Evolutionary conservation across 352 stramenopile species (phyloP).

Genomic region (Pythium coloratum): DNA sequence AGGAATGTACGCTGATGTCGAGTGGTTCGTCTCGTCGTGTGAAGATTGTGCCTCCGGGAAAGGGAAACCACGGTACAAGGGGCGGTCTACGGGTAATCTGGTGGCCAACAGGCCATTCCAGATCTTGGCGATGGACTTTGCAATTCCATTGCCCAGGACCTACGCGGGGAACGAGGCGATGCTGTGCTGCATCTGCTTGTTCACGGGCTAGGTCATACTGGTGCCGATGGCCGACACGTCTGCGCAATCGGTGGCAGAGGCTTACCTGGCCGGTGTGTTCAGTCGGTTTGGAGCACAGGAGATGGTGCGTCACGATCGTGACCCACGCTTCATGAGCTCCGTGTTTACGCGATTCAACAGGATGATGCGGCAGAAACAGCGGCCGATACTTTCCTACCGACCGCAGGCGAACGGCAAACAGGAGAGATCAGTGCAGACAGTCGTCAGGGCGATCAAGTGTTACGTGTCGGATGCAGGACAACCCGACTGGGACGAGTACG

Average conservation of each 20-base stretch:
- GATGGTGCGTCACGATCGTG: slow-evolving; percentile 26
- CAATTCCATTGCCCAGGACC: slow-evolving; percentile 1
- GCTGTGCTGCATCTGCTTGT: slow-evolving; percentile 8
- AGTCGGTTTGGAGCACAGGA: slow-evolving; percentile 17
- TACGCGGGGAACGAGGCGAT: slow-evolving; percentile 5
- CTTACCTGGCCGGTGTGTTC: slow-evolving; percentile 25
- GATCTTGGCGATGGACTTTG: slow-evolving; percentile 14
- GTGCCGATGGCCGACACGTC: background rate
- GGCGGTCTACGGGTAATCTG: slow-evolving; percentile 8
- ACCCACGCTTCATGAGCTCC: slow-evolving; percentile 18
- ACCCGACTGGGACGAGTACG: slow-evolving; percentile 29
- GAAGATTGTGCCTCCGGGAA: slow-evolving; percentile 10
- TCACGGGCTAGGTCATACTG: slow-evolving; percentile 15
- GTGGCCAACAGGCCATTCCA: slow-evolving; percentile 1
- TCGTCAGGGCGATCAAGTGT: slow-evolving; percentile 19
- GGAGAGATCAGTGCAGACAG: slow-evolving; percentile 26
- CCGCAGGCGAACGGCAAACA: slow-evolving; percentile 23
- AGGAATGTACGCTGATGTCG: slow-evolving; percentile 5
- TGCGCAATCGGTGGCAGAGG: slow-evolving; percentile 28
- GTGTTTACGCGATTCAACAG: slow-evolving; percentile 26
- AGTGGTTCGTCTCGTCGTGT: slow-evolving; percentile 6
- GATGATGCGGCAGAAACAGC: slow-evolving; percentile 13
- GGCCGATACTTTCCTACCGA: slow-evolving; percentile 21
- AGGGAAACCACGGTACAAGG: slow-evolving; percentile 16
- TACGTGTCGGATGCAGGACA: slow-evolving; percentile 24